Percentiles rank a stretch among this genome's conserved stretches.
These are phyloP conservation scores for Candida germanica DNA, from an alignment of 805 yeast genomes.

Conservation along the genomic window DNA sequence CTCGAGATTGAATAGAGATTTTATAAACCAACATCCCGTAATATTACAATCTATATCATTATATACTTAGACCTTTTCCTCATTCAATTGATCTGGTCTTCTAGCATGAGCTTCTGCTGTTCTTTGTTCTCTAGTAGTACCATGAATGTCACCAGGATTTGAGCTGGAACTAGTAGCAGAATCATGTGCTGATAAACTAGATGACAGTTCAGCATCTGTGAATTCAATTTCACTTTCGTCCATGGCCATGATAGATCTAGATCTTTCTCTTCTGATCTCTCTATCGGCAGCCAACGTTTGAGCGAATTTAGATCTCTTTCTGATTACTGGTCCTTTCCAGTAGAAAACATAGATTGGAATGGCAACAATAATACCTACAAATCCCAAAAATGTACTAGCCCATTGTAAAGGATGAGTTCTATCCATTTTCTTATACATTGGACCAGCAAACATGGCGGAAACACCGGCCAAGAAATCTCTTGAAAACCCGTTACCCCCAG, in stretches of 20 bases:
- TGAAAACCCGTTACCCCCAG: constrained; percentile 43
- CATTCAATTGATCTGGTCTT: too few species aligned
- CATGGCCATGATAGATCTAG: constrained; percentile 2
- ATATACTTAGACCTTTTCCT: too few species aligned
- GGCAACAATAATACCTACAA: constrained; percentile 31
- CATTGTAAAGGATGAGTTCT: constrained; percentile 29
- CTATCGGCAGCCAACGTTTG: constrained; percentile 32
- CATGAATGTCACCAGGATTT: too few species aligned
- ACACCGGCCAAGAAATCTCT: constrained; percentile 41
- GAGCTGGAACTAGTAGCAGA: too few species aligned
- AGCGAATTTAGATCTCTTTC: constrained; percentile 34
- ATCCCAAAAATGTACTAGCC: constrained; percentile 38
- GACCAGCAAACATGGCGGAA: constrained; percentile 35
- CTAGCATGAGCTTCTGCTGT: too few species aligned
- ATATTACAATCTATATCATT: too few species aligned
- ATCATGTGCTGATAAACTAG: too few species aligned
- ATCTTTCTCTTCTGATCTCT: constrained; percentile 12
- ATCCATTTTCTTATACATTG: constrained; percentile 34
- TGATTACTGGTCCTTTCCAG: constrained; percentile 38
- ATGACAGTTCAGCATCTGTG: constrained; percentile 4
- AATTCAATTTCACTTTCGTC: constrained; percentile 12
- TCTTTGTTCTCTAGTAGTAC: too few species aligned
- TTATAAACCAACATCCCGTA: too few species aligned
- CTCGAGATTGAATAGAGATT: too few species aligned
- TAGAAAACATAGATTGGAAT: constrained; percentile 37